Evolutionary conservation across 176 grass and related monocot species (phyloP), one percentile per base, ranked within the genome.

Genomic region (Eremochloa ophiuroides): DNA sequence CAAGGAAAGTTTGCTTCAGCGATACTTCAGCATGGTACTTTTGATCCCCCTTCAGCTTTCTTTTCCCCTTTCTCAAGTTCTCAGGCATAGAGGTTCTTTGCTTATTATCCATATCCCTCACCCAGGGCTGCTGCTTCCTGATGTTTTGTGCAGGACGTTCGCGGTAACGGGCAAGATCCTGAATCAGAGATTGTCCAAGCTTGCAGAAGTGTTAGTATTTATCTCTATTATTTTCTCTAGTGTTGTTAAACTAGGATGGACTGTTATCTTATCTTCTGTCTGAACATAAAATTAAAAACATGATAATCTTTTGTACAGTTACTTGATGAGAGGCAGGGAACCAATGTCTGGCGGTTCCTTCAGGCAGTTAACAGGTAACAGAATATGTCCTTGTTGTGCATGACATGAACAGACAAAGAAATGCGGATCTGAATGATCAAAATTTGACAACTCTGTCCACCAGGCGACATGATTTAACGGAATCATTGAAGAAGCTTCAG

Each of bases 141-240:
- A 67, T 87, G 51, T 85, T 55, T 39, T 59, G 16, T 44, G 46
- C 92, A 98, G 95, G 95, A 95, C 67, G 90, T 98, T 82, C 90
- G 88, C 2, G 92, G 95, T 42, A 93, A 72, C 84, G 85, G 84
- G 42, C 90, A 93, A 66, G 90, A 89, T 73, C 86, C 92, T 66
- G 95, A 95, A 77, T 98, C 95, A 62, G 92, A 93, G 69, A 95
- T 98, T 27, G 88, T 98, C 18, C 95, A 98, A 80, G 92, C 92
- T 39, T 98, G 95, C 88, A 91, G 91, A 98, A 95, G 90, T 89
- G 95, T 98, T 84, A 94, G 92, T 82, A 47, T 22, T 59, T 46
- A 51, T 65, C 9, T n/a, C 26, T 11, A 56, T 64, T 66, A 16
- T 53, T 13, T 48, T 59, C 51, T 81, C 13, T 86, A 39, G 37